These are phyloP conservation scores for Penicillium sp. DNA, from an alignment of 2,329 filamentous ascomycete species.

Conservation along the genomic window DNA sequence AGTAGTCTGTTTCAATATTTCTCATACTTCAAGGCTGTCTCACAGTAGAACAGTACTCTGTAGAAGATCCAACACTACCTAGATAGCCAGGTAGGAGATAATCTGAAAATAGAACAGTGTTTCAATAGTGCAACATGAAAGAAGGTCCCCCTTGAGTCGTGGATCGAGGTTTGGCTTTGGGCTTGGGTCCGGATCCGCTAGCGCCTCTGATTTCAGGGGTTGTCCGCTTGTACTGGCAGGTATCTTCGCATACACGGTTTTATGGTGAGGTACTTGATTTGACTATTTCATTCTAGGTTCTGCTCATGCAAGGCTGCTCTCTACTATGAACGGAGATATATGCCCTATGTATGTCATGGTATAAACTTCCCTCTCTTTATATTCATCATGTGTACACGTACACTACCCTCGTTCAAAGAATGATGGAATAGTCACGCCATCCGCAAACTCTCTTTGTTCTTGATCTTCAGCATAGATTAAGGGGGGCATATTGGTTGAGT, in stretches of 20 bases:
- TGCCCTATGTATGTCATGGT: not conserved
- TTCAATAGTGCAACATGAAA: constrained; percentile 13
- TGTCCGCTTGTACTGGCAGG: constrained; percentile 2
- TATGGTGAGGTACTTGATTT: not conserved
- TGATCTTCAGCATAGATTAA: not conserved
- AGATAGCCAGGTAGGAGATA: not conserved
- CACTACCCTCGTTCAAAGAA: not conserved
- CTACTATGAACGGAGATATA: not conserved
- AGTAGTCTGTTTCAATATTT: no score
- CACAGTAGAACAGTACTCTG: no score
- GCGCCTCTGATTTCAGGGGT: constrained; percentile 13
- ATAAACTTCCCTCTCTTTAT: not conserved
- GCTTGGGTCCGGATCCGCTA: constrained; percentile 1
- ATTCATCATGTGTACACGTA: not conserved
- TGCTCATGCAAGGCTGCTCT: not conserved
- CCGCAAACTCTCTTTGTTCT: not conserved
- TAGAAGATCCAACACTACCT: no score
- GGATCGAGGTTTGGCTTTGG: constrained; percentile 8
- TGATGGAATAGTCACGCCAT: not conserved
- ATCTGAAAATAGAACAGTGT: constrained; percentile 6
- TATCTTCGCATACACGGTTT: not conserved
- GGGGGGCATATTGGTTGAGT: not conserved
- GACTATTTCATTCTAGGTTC: not conserved
- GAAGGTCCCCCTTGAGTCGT: constrained; percentile 17
- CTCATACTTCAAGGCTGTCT: no score